phyloP scores from a whole-genome alignment of 2,329 filamentous ascomycete species.

The Colletotrichum caudatum region DNA sequence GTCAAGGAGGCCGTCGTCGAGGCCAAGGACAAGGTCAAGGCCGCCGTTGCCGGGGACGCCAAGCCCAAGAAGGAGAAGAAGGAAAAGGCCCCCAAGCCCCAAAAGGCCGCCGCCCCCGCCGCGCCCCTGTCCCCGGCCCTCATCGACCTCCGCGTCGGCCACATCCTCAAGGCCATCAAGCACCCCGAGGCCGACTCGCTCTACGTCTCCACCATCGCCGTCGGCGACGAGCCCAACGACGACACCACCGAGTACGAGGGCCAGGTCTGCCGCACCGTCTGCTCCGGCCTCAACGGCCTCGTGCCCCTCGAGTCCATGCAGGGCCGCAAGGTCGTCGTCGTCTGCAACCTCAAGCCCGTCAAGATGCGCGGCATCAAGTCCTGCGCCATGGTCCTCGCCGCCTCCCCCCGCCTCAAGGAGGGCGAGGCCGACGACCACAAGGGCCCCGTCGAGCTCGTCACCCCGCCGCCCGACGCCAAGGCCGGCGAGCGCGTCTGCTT shows the following conservation, averaged over 20 bases:
- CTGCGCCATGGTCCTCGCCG: conserved; percentile 92
- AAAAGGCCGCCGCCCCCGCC: conserved; percentile 74
- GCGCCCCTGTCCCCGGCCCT: conserved; percentile 84
- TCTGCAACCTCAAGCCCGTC: conserved; percentile 98
- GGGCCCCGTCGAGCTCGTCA: conserved; percentile 91
- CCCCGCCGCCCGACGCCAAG: conserved; percentile 80
- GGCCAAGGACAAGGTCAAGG: conserved; percentile 62
- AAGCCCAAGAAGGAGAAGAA: conserved; percentile 88
- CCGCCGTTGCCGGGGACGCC: conserved; percentile 52
- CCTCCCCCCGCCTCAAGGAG: conserved; percentile 84
- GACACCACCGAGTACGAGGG: conserved; percentile 94
- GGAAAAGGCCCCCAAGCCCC: conserved; percentile 84
- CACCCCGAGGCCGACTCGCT: conserved; percentile 98
- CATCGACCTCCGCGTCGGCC: conserved; percentile 95
- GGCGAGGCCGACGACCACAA: conserved; percentile 88
- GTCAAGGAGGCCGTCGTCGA: conserved; percentile 59
- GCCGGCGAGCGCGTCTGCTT: conserved; percentile 93
- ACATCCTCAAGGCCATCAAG: conserved; percentile 95
- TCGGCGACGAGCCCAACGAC: conserved; percentile 88
- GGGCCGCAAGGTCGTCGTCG: conserved; percentile 91
- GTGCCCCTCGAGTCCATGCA: conserved; percentile 97
- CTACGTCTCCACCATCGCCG: conserved; percentile 94
- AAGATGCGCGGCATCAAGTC: conserved; percentile 93
- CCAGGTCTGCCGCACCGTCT: conserved; percentile 92
- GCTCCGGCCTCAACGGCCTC: conserved; percentile 94